These are phyloP conservation scores for Amanita fuliginea DNA, from an alignment of 768 basidiomycete species.

Conservation along the genomic window DNA sequence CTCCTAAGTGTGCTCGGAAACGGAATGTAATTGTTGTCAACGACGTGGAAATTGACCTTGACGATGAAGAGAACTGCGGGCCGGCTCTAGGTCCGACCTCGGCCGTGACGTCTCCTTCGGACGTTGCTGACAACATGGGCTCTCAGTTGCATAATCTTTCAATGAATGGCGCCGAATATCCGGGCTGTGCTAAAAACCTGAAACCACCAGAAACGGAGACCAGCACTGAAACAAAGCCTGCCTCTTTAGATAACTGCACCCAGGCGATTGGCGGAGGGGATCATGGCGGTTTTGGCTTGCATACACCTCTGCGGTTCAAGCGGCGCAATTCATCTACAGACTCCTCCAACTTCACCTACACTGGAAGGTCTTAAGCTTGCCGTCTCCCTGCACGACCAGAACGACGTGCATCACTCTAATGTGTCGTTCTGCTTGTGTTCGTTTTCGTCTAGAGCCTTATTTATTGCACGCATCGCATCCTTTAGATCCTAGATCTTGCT, in stretches of 20 bases:
- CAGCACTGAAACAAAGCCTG: neutral
- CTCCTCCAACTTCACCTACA: neutral
- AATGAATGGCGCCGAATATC: neutral
- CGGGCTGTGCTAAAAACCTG: neutral
- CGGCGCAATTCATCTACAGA: neutral
- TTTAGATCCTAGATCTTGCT: neutral
- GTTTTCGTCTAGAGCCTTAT: neutral
- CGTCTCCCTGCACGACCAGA: neutral
- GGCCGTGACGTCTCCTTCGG: neutral
- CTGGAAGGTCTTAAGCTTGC: neutral
- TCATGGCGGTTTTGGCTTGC: neutral
- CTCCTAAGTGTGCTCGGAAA: constrained; percentile 11
- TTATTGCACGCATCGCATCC: neutral
- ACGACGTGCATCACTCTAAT: neutral
- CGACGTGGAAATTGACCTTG: constrained; percentile 28
- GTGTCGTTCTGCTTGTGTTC: neutral
- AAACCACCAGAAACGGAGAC: constrained; percentile 3
- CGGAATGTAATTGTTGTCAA: constrained; percentile 27
- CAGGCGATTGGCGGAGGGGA: no score
- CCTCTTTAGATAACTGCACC: neutral
- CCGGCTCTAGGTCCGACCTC: neutral
- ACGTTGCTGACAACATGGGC: neutral
- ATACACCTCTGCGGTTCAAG: constrained; percentile 5
- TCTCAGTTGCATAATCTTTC: neutral
- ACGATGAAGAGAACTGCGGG: constrained; percentile 8